Conservation (phyloP, 352 stramenopile genomes). For the Phytopythium boreale region DNA sequence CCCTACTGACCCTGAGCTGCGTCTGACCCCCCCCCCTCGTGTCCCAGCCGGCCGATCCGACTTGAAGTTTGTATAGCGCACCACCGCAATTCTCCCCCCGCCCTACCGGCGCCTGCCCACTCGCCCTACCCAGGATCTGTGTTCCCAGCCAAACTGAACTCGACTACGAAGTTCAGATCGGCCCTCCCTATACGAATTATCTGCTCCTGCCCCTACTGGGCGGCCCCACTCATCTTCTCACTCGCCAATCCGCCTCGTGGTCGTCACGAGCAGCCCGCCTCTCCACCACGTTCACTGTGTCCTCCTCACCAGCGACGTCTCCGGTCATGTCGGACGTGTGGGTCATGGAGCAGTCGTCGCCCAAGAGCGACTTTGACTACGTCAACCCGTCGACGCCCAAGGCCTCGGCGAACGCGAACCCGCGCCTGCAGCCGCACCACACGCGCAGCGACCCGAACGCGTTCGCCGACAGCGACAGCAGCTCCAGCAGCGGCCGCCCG, state of each 20-base stretch:
- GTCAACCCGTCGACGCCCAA: not conserved
- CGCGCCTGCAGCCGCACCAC: not conserved
- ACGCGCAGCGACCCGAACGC: not conserved
- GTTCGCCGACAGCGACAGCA: not conserved
- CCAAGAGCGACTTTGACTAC: constrained; percentile 5
- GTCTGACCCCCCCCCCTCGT: too few relatives aligned
- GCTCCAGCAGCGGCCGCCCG: not conserved
- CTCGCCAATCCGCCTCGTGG: not conserved
- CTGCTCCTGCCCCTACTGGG: not conserved
- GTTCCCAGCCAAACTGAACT: not conserved
- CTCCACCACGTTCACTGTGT: not conserved
- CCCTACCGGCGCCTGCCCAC: too few relatives aligned
- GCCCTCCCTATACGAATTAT: too few relatives aligned
- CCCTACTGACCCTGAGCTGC: too few relatives aligned
- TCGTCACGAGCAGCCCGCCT: not conserved
- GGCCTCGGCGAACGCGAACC: not conserved
- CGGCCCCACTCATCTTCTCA: not conserved
- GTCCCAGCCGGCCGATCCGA: too few relatives aligned
- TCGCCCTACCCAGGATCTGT: not conserved
- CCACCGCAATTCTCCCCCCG: not conserved
- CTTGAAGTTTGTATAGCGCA: not conserved
- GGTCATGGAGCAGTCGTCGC: constrained; percentile 7
- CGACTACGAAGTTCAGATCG: not conserved
- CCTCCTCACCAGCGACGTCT: not conserved
- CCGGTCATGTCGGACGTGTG: constrained; percentile 4